Conservation (phyloP, 179 eudicot genomes). For the Vitellaria paradoxa region DNA sequence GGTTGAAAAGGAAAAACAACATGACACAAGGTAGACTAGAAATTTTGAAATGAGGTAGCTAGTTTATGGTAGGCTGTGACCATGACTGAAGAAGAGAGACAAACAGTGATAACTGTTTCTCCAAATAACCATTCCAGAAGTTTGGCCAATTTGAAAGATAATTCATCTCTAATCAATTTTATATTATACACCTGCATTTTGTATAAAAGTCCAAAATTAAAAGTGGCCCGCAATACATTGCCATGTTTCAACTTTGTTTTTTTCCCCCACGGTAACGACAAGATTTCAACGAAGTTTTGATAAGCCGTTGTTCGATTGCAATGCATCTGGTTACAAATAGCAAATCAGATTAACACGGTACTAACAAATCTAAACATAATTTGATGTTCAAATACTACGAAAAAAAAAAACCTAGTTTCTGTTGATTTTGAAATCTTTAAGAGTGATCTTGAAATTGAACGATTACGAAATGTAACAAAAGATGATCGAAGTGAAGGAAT, state of each 20-base stretch:
- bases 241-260: too few species aligned
- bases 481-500: neutral
- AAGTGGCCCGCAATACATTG: too few species aligned
- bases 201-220: too few species aligned
- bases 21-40: neutral
- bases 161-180: too few species aligned
- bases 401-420: neutral
- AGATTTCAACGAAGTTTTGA: neutral
- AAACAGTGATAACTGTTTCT: too few species aligned
- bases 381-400: neutral
- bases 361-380: neutral
- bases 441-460: neutral
- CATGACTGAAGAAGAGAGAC: too few species aligned
- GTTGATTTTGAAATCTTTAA: neutral
- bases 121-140: too few species aligned
- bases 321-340: neutral
- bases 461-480: neutral
- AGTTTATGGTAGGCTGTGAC: neutral
- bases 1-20: neutral
- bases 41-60: neutral
- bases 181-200: too few species aligned
- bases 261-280: too few species aligned
- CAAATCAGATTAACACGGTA: neutral
- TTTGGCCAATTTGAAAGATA: too few species aligned
- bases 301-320: neutral